These are phyloP conservation scores for Moesziomyces antarcticus DNA, from an alignment of 1,284 basidiomycete species.

Conservation along the genomic window DNA sequence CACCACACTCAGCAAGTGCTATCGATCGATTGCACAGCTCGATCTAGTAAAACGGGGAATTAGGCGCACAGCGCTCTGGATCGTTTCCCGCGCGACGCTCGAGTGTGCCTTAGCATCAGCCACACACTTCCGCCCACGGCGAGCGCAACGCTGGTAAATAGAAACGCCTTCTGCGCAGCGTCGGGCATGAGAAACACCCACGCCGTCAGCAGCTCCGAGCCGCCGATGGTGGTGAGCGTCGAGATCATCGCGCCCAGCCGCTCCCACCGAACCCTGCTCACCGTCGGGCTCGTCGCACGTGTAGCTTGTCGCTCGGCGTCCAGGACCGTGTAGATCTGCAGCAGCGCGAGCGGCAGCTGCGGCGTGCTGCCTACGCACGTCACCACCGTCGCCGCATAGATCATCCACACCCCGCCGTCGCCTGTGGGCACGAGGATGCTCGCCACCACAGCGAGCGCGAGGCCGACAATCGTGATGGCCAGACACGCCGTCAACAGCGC, in stretches of 20 bases:
- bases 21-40: no score
- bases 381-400: slow-evolving; percentile 14
- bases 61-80: no score
- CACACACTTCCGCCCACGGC: slow-evolving; percentile 25
- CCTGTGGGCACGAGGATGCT: slow-evolving; percentile 13
- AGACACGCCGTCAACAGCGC: slow-evolving; percentile 13
- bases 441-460: slow-evolving; percentile 14
- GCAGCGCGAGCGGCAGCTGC: slow-evolving; percentile 28
- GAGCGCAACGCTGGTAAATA: slow-evolving; percentile 23
- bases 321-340: slow-evolving; percentile 24
- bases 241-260: slow-evolving; percentile 27
- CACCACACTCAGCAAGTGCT: background rate
- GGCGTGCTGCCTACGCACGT: slow-evolving; percentile 18
- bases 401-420: slow-evolving; percentile 12
- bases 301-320: slow-evolving; percentile 5
- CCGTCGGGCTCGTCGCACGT: slow-evolving; percentile 3
- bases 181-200: slow-evolving; percentile 30
- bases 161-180: slow-evolving; percentile 18
- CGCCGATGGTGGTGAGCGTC: slow-evolving; percentile 13
- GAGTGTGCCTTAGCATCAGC: slow-evolving; percentile 28
- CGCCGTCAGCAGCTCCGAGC: slow-evolving; percentile 22
- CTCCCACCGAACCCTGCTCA: slow-evolving; percentile 16
- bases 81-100: background rate
- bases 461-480: slow-evolving; percentile 8
- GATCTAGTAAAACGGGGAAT: no score